Base-by-base conservation (phyloP, 169 alveolate species). In the Theileria luwenshuni region DNA sequence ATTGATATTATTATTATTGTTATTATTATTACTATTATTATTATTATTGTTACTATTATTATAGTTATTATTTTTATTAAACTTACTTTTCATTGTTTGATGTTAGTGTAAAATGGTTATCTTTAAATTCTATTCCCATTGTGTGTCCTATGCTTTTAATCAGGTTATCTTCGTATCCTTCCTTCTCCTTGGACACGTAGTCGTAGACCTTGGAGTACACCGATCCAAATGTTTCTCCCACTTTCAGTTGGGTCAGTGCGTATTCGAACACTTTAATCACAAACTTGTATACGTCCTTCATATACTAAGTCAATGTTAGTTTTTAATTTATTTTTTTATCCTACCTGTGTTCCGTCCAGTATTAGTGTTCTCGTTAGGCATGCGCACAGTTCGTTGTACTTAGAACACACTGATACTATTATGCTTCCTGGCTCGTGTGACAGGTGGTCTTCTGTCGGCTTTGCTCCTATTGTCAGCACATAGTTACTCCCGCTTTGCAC, bases 51-150 rank as follows among this genome's bases (percentile, higher is more conserved):
- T 7, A 38, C 10, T 5, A 7, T 38, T 38, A 38, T 38, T n/a
- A n/a, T n/a, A n/a, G n/a, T n/a, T n/a, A n/a, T n/a, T n/a, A n/a
- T n/a, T n/a, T n/a, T n/a, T n/a, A n/a, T 38, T 74, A 19, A 83
- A 74, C 38, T 63, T 59, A 10, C 79, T 56, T 49, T 83, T 67
- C 62, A 51, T 77, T 77, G 5, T 72, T 61, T 30, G 69, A 42
- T 1, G 71, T 67, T 5, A 77, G 52, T 35, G 68, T 71, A 60
- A 72, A 79, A 6, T 79, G 52, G 19, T 76, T 62, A 41, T 92
- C 94, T 42, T 90, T 80, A 85, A 92, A 93, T 68, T 93, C 96
- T 33, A 92, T 56, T n/a, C 97, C 97, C 25, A 93, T 90, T 8
- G 92, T 74, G 61, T 92, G 96, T 0, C 97, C 97, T 25, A 91